Conservation (phyloP, 306 rosid species). For the Vachellia collinsii region DNA sequence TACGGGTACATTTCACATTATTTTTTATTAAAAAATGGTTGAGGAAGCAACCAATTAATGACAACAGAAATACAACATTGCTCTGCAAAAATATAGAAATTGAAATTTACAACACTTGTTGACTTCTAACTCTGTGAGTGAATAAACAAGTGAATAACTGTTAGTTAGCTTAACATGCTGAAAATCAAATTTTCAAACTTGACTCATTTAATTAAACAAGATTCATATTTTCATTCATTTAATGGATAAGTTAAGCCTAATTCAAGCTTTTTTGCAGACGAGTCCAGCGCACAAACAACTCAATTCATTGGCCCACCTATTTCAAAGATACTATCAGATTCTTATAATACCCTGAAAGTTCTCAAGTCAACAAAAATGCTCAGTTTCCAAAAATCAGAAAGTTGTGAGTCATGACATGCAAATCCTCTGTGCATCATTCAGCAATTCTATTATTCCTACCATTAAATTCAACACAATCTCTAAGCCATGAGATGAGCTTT, state of each 20-base stretch:
- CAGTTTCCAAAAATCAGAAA: conserved; percentile 23
- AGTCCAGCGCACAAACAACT: background rate
- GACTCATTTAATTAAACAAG: background rate
- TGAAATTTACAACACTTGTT: conserved; percentile 3
- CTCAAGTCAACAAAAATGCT: conserved; percentile 11
- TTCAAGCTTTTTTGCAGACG: background rate
- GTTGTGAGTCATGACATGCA: background rate
- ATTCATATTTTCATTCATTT: background rate
- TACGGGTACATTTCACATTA: background rate
- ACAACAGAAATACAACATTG: conserved; percentile 7
- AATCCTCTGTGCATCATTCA: background rate
- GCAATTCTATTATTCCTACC: background rate
- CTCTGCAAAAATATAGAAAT: background rate
- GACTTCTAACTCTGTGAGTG: background rate
- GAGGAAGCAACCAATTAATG: background rate
- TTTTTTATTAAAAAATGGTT: background rate
- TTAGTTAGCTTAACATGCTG: background rate
- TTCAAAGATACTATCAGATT: background rate
- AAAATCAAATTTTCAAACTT: conserved; percentile 4
- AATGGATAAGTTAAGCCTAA: background rate
- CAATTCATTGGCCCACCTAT: background rate
- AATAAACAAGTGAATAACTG: background rate
- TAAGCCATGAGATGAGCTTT: background rate
- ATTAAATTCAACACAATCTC: background rate
- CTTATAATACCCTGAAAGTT: background rate